Conservation (phyloP, 2,329 filamentous ascomycete species). For the Bimuria novae-zelandiae region DNA sequence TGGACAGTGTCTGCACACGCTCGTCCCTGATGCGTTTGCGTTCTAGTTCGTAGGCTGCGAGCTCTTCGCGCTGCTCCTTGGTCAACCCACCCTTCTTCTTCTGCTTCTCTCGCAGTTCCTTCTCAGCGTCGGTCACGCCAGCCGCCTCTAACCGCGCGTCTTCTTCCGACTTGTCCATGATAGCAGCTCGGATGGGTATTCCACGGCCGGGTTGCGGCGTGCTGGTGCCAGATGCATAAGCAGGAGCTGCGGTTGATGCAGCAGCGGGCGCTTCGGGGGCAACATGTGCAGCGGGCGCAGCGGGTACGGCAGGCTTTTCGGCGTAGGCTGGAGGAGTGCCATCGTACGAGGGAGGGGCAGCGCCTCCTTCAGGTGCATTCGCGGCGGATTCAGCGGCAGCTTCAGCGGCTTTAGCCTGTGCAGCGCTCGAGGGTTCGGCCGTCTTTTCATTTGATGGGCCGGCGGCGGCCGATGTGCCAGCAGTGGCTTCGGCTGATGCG, state of each 20-base stretch:
- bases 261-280: slow-evolving; percentile 25
- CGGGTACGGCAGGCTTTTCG: slow-evolving; percentile 53
- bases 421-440: slow-evolving; percentile 37
- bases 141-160: slow-evolving; percentile 68
- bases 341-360: slow-evolving; percentile 45
- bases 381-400: slow-evolving; percentile 47
- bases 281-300: slow-evolving; percentile 34
- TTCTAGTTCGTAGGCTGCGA: slow-evolving; percentile 86
- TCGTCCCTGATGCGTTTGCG: slow-evolving; percentile 83
- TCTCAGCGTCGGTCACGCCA: slow-evolving; percentile 72
- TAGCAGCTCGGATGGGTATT: slow-evolving; percentile 79
- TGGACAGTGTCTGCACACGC: slow-evolving; percentile 79
- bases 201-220: slow-evolving; percentile 56
- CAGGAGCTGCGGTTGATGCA: slow-evolving; percentile 35
- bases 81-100: slow-evolving; percentile 87
- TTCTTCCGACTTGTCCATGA: slow-evolving; percentile 88
- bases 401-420: slow-evolving; percentile 49
- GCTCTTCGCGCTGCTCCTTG: slow-evolving; percentile 91
- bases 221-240: slow-evolving; percentile 51
- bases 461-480: slow-evolving; percentile 14
- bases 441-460: too few relatives aligned
- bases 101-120: slow-evolving; percentile 76
- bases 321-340: slow-evolving; percentile 42
- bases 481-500: slow-evolving; percentile 25
- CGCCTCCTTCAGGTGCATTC: slow-evolving; percentile 40